Evolutionary conservation across 2,329 filamentous ascomycete species (phyloP).

Genomic region (Boeremia exigua): DNA sequence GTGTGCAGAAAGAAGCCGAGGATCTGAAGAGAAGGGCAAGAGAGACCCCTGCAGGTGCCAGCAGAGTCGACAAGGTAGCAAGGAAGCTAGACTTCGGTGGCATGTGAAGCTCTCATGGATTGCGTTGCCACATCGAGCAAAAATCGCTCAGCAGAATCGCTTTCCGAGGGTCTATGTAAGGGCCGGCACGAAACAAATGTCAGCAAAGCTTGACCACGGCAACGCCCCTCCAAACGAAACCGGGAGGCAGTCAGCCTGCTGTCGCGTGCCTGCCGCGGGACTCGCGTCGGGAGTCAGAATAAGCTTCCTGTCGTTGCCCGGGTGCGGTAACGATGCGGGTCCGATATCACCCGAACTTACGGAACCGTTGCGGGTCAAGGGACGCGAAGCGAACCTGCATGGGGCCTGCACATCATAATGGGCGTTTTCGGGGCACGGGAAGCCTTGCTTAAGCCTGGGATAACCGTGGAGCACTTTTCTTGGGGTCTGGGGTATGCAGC

Average conservation of each 20-base stretch:
- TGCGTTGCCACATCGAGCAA: not conserved
- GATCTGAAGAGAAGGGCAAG: slow-evolving; percentile 81
- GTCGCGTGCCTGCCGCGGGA: slow-evolving; percentile 1
- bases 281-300: not conserved
- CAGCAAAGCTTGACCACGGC: not conserved
- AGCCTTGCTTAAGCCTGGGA: slow-evolving; percentile 9
- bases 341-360: slow-evolving; percentile 13
- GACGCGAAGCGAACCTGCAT: not conserved
- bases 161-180: not conserved
- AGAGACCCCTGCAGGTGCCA: slow-evolving; percentile 64
- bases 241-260: not conserved
- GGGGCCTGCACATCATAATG: not conserved
- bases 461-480: slow-evolving; percentile 9
- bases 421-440: not conserved
- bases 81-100: slow-evolving; percentile 65
- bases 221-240: not conserved
- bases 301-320: slow-evolving; percentile 12
- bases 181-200: not conserved
- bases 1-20: slow-evolving; percentile 75
- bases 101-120: slow-evolving; percentile 16
- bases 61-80: slow-evolving; percentile 75
- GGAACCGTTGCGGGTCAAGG: slow-evolving; percentile 11
- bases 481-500: slow-evolving; percentile 13
- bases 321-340: slow-evolving; percentile 5
- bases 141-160: not conserved